A percentile compares a stretch with the other conserved stretches of the same genome.
Conservation (phyloP, 148 eudicot species). For the Silene uniflora region DNA sequence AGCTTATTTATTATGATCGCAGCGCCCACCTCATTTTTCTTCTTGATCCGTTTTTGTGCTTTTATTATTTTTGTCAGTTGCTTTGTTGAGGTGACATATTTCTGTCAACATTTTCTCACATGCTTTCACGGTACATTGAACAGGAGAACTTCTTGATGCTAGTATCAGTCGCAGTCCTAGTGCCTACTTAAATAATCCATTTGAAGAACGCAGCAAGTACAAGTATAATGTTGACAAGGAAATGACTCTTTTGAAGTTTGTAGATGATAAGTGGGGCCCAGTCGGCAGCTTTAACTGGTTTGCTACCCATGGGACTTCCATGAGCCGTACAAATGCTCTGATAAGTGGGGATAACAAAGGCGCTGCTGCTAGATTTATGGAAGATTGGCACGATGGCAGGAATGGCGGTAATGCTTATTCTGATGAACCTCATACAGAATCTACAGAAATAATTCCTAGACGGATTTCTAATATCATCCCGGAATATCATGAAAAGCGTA, state of each 20-base stretch:
- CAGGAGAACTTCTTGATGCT: constrained; percentile 93
- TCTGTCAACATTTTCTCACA: background rate
- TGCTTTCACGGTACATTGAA: constrained; percentile 10
- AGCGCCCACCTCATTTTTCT: background rate
- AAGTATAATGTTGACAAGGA: constrained; percentile 84
- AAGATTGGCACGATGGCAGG: constrained; percentile 76
- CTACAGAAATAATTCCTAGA: constrained; percentile 41
- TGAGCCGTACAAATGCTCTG: constrained; percentile 87
- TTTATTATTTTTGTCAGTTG: background rate
- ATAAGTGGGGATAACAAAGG: constrained; percentile 99
- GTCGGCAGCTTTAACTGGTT: constrained; percentile 97
- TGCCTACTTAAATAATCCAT: constrained; percentile 82
- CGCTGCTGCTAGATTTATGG: constrained; percentile 96
- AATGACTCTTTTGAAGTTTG: constrained; percentile 91
- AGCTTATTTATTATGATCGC: background rate
- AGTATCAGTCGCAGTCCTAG: constrained; percentile 87
- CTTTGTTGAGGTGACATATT: background rate
- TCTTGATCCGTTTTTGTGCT: background rate
- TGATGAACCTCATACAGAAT: constrained; percentile 23
- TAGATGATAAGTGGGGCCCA: constrained; percentile 88
- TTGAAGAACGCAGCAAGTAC: constrained; percentile 72
- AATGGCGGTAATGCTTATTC: constrained; percentile 31
- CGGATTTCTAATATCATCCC: constrained; percentile 82
- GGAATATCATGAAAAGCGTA: constrained; percentile 48
- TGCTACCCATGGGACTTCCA: constrained; percentile 98